Base-by-base conservation (phyloP, 1,139 yeast species). In the Waltiozyma sp. region DNA sequence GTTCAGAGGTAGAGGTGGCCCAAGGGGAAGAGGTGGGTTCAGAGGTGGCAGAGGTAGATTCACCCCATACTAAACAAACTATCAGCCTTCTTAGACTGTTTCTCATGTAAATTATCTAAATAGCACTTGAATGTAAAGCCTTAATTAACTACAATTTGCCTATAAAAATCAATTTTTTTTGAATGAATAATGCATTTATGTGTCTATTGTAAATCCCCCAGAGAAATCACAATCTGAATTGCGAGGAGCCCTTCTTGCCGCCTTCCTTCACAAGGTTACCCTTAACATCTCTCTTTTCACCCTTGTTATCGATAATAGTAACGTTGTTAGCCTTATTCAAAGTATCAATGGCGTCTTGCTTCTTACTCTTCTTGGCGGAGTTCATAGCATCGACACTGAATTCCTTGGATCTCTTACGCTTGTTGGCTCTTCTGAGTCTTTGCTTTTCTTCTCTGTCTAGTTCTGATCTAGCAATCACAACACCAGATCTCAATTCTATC, bases 371-470 rank as follows among this genome's bases (percentile, higher is more conserved):
- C 64, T 77, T 80, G 42, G 51, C 51, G 19, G 60, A 58, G 51
- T 50, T 53, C 51, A 47, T 57, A 47, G 51, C 58, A 44, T 63
- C 60, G 26, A 57, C 53, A 46, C 62, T 63, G 58, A 65, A 68
- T 36, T 67, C 70, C 59, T 78, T 80, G 33, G 85, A 66, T 63
- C 75, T 79, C 72, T 80, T 82, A 61, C 95, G 79, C 75, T 88
- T 89, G 56, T 74, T 76, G 19, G 94, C 83, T 59, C 96, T 73
- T 68, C 96, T 80, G 55, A 87, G 70, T 58, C 95, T 76, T 56
- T 82, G 88, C 61, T 87, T 85, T 49, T 91, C 96, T 43, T 86
- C 95, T 48, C 89, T 74, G 15, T 82, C 72, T 65, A 91, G 70
- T 63, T 91, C 98, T 42, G 78, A 82, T 64, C 84, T 83, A 16